Evolutionary conservation across 2,329 filamentous ascomycete genomes (phyloP).

Genomic region (Penicillium sp.): DNA sequence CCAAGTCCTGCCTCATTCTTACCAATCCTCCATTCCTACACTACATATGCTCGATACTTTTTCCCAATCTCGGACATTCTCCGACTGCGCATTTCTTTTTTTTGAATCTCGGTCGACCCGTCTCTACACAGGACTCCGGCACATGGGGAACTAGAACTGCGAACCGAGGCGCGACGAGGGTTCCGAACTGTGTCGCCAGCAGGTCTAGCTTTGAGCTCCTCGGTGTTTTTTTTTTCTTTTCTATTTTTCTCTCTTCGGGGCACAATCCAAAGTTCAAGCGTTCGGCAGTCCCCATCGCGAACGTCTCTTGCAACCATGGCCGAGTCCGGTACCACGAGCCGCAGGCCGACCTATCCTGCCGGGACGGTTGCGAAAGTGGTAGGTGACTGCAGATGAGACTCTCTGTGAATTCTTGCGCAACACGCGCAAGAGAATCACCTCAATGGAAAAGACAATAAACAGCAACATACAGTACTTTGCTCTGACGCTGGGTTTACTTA

Average conservation of each 20-base stretch:
- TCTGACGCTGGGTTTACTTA: constrained; percentile 2
- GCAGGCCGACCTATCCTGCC: constrained; percentile 26
- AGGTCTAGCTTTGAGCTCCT: constrained; percentile 18
- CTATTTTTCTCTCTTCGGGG: constrained; percentile 2
- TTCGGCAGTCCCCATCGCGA: not conserved
- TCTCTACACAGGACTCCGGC: constrained; percentile 20
- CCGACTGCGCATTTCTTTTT: constrained; percentile 12
- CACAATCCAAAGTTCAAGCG: constrained; percentile 6
- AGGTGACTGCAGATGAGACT: constrained; percentile 12
- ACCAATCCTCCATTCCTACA: not conserved
- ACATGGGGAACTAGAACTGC: constrained; percentile 21
- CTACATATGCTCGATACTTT: constrained; percentile 11
- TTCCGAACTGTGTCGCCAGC: constrained; percentile 19
- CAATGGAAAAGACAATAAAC: too few relatives aligned
- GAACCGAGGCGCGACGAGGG: constrained; percentile 16
- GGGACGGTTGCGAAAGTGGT: constrained; percentile 40
- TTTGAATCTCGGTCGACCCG: not conserved
- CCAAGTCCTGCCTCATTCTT: not conserved
- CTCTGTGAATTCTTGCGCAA: not conserved
- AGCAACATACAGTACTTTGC: not conserved
- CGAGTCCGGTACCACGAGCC: constrained; percentile 26
- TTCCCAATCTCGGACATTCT: constrained; percentile 8
- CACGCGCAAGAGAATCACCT: too few relatives aligned
- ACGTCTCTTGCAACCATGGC: constrained; percentile 23
- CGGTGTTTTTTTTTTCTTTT: constrained; percentile 4